Percentiles rank a stretch among this genome's conserved stretches.
These are phyloP conservation scores for Cucumis sativus DNA, from an alignment of 306 rosid species.

Conservation along the genomic window Cucumber_9930_V3 NC_026656.2:17871501-17872000, in stretches of 20 bases:
- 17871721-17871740: background rate
- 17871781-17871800: background rate
- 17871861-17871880: background rate
- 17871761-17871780: background rate
- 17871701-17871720: background rate
- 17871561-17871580: background rate
- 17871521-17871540: background rate
- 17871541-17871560: background rate
- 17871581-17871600: background rate
- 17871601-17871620: background rate
- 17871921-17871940: conserved; percentile 46
- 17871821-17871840: background rate
- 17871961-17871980: conserved; percentile 97
- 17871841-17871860: background rate
- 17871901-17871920: background rate
- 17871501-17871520: background rate
- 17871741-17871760: background rate
- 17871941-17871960: conserved; percentile 94
- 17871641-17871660: background rate
- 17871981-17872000: conserved; percentile 78
- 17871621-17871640: background rate
- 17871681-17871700: background rate
- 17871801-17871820: background rate
- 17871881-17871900: background rate
- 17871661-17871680: background rate